Percentiles rank a stretch among this genome's conserved stretches.
Conservation (phyloP, 2,329 filamentous ascomycete species). For the Ophiocordyceps unilateralis region DNA sequence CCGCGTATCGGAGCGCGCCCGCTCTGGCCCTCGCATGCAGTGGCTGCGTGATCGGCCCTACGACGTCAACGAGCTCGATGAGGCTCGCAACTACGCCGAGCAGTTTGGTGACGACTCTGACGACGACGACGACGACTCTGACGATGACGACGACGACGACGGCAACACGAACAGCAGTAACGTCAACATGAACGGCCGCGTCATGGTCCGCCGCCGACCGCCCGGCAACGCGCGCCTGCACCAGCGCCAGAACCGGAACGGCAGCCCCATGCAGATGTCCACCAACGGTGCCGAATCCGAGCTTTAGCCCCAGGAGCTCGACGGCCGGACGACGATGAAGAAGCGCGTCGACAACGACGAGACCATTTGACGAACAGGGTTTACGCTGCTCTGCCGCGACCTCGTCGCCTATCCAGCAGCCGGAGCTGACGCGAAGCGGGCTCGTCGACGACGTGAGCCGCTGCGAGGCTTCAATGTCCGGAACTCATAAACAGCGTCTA, state of each 20-base stretch:
- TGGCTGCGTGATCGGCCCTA: slow-evolving; percentile 78
- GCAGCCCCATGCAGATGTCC: slow-evolving; percentile 39
- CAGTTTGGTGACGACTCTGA: slow-evolving; percentile 35
- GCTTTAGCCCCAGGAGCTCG: slow-evolving; percentile 19
- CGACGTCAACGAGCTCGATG: slow-evolving; percentile 70
- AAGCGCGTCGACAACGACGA: not conserved
- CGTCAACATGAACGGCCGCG: slow-evolving; percentile 25
- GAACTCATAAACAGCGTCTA: not conserved
- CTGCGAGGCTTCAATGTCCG: not conserved
- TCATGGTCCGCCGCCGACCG: slow-evolving; percentile 24
- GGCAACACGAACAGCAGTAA: slow-evolving; percentile 11
- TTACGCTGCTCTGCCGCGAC: too few relatives aligned
- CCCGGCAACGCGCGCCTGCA: slow-evolving; percentile 23
- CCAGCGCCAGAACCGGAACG: slow-evolving; percentile 30
- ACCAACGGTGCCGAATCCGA: slow-evolving; percentile 40
- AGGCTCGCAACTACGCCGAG: slow-evolving; percentile 40
- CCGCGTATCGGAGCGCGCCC: slow-evolving; percentile 75
- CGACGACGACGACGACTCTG: slow-evolving; percentile 39
- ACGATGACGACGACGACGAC: not conserved
- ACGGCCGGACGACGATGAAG: not conserved
- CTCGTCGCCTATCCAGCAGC: too few relatives aligned
- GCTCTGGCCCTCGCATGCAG: slow-evolving; percentile 87
- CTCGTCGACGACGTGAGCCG: too few relatives aligned
- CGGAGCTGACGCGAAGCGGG: too few relatives aligned
- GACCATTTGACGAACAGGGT: too few relatives aligned